Conservation (phyloP, 192 early-diverging fungal genomes). For the Podila horticola region DNA sequence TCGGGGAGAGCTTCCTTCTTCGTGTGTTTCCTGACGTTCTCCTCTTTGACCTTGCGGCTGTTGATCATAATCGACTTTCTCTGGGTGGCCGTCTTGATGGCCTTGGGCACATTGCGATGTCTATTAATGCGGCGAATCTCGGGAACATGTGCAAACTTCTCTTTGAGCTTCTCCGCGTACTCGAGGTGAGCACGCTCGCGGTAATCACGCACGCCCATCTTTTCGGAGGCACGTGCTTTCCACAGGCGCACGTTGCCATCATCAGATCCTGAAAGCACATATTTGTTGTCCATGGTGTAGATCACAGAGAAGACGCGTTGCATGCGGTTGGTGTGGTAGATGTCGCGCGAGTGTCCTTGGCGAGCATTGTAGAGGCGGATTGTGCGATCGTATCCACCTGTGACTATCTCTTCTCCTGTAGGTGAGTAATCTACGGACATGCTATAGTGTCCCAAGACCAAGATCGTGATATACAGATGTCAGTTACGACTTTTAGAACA, state of each 20-base stretch:
- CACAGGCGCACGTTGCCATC: slow-evolving; percentile 98
- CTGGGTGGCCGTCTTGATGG: slow-evolving; percentile 81
- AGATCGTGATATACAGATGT: background rate
- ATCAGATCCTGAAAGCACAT: slow-evolving; percentile 94
- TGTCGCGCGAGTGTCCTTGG: slow-evolving; percentile 86
- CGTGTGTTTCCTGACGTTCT: slow-evolving; percentile 90
- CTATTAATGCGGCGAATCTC: slow-evolving; percentile 88
- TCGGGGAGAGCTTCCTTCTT: slow-evolving; percentile 66
- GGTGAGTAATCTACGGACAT: slow-evolving; percentile 98
- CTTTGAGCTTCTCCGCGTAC: slow-evolving; percentile 91
- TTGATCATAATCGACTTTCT: slow-evolving; percentile 87
- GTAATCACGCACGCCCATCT: slow-evolving; percentile 70
- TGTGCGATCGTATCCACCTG: slow-evolving; percentile 95
- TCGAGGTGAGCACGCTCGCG: slow-evolving; percentile 83
- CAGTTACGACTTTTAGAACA: background rate
- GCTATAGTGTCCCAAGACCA: slow-evolving; percentile 27
- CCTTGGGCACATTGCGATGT: slow-evolving; percentile 88
- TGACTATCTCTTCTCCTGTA: slow-evolving; percentile 95
- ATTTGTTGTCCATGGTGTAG: slow-evolving; percentile 95
- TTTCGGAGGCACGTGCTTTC: slow-evolving; percentile 95
- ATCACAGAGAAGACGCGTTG: slow-evolving; percentile 94
- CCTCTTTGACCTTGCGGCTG: slow-evolving; percentile 87
- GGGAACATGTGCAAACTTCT: slow-evolving; percentile 90
- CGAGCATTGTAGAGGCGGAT: slow-evolving; percentile 87
- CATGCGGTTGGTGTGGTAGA: slow-evolving; percentile 99